phyloP scores from a whole-genome alignment of 768 basidiomycete species.

The Sporobolomyces roseus region DNA sequence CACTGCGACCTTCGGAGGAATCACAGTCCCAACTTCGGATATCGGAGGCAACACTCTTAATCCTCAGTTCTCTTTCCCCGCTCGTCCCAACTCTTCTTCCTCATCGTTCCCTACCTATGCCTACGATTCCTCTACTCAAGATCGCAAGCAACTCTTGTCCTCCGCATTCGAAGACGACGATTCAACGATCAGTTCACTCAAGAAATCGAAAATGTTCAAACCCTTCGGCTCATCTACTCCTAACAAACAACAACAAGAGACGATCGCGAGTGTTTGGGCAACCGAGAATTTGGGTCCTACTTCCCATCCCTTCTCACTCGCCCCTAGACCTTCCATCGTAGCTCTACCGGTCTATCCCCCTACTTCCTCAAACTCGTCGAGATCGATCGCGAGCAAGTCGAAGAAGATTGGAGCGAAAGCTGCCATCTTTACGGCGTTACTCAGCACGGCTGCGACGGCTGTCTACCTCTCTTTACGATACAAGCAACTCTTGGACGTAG shows the following conservation, averaged over 20 bases:
- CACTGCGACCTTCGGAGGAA: not conserved
- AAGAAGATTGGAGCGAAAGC: slow-evolving; percentile 11
- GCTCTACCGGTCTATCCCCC: slow-evolving; percentile 39
- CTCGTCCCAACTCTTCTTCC: not conserved
- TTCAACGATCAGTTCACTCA: not conserved
- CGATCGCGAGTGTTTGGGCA: slow-evolving; percentile 22
- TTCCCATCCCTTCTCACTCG: slow-evolving; percentile 8
- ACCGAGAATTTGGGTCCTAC: slow-evolving; percentile 34
- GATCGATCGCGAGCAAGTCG: slow-evolving; percentile 1
- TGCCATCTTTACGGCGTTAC: not conserved
- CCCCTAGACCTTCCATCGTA: slow-evolving; percentile 36
- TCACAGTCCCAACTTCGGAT: not conserved
- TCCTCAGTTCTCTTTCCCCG: slow-evolving; percentile 31
- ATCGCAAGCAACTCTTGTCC: not conserved
- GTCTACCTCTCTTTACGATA: slow-evolving; percentile 20
- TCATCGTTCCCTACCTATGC: slow-evolving; percentile 12
- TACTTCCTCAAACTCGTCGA: not conserved
- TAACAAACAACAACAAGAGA: not conserved
- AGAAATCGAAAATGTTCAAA: slow-evolving; percentile 15
- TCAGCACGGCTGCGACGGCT: slow-evolving; percentile 17
- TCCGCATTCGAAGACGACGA: slow-evolving; percentile 28
- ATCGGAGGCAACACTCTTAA: slow-evolving; percentile 12
- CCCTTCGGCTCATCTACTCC: not conserved
- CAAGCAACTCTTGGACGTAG: slow-evolving; percentile 20
- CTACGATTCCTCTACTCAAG: slow-evolving; percentile 1